These are phyloP conservation scores for Lichtheimia ornata DNA, from an alignment of 371 early-diverging fungal species.

Conservation along the genomic window DNA sequence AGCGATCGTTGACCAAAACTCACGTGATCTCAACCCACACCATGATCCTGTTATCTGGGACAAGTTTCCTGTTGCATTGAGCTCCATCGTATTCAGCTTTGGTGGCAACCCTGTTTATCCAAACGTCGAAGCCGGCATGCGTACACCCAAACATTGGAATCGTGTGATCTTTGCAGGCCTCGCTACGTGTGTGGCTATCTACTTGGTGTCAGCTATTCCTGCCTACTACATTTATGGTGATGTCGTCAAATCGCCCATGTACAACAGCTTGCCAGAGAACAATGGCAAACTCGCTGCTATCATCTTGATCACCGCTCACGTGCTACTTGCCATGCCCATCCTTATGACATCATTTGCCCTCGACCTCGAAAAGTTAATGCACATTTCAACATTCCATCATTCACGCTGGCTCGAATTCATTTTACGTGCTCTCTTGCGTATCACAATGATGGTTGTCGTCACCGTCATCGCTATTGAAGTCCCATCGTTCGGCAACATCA, in stretches of 20 bases:
- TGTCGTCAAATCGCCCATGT: slow-evolving; percentile 70
- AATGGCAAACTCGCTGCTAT: slow-evolving; percentile 64
- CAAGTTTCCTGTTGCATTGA: slow-evolving; percentile 61
- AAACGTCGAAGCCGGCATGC: slow-evolving; percentile 83
- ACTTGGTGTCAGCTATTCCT: slow-evolving; percentile 72
- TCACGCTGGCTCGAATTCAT: slow-evolving; percentile 33
- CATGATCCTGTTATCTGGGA: slow-evolving; percentile 49
- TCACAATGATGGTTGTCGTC: slow-evolving; percentile 41
- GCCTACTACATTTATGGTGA: slow-evolving; percentile 86
- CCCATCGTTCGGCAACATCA: slow-evolving; percentile 73
- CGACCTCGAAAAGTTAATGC: slow-evolving; percentile 64
- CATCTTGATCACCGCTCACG: slow-evolving; percentile 80
- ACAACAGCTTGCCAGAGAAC: slow-evolving; percentile 67
- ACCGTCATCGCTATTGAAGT: slow-evolving; percentile 57
- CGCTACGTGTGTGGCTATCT: slow-evolving; percentile 69
- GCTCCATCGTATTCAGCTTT: slow-evolving; percentile 63
- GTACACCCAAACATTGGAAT: slow-evolving; percentile 72
- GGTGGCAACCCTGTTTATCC: slow-evolving; percentile 51
- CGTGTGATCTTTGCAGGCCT: slow-evolving; percentile 71
- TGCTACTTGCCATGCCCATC: slow-evolving; percentile 81
- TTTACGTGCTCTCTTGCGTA: slow-evolving; percentile 49
- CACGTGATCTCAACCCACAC: slow-evolving; percentile 9
- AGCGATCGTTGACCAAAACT: slow-evolving; percentile 21
- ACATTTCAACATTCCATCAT: slow-evolving; percentile 32
- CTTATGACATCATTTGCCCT: slow-evolving; percentile 80